Percentiles rank a stretch among this genome's conserved stretches.
phyloP scores from a whole-genome alignment of 305 asterid species.

The Lippia alba region DNA sequence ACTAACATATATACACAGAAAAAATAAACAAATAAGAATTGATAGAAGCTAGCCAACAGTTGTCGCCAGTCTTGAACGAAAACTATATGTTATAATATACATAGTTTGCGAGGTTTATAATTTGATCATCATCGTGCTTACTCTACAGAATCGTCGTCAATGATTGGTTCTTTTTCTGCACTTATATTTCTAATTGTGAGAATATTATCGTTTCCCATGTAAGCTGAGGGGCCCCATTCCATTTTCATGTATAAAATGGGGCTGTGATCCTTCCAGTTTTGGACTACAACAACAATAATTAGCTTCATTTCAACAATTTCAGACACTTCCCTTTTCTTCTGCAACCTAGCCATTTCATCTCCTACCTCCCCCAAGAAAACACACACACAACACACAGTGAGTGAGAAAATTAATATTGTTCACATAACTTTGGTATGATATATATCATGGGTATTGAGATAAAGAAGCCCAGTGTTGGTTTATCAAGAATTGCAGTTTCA shows the following conservation, averaged over 20 bases:
- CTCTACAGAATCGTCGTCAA: constrained; percentile 20
- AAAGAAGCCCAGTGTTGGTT: constrained; percentile 29
- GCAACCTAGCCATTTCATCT: background rate
- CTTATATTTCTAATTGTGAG: background rate
- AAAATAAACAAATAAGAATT: constrained; percentile 38
- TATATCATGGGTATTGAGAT: constrained; percentile 54
- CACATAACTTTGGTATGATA: background rate
- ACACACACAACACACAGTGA: background rate
- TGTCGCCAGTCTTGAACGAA: constrained; percentile 57
- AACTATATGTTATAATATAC: constrained; percentile 28
- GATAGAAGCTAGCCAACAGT: constrained; percentile 57
- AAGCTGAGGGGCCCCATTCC: constrained; percentile 40
- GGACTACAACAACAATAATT: constrained; percentile 1
- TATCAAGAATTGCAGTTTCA: constrained; percentile 70
- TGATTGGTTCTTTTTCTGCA: constrained; percentile 38
- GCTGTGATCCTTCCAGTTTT: background rate
- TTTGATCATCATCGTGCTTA: constrained; percentile 16
- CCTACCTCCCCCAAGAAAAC: background rate
- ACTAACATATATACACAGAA: constrained; percentile 7
- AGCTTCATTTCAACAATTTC: constrained; percentile 40
- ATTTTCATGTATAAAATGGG: constrained; percentile 46
- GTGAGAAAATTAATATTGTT: background rate
- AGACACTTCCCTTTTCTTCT: constrained; percentile 13
- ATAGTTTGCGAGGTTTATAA: constrained; percentile 4
- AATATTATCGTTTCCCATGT: constrained; percentile 17